Conservation (phyloP, 78 protist species). For the Tieghemostelium lacteum region DNA sequence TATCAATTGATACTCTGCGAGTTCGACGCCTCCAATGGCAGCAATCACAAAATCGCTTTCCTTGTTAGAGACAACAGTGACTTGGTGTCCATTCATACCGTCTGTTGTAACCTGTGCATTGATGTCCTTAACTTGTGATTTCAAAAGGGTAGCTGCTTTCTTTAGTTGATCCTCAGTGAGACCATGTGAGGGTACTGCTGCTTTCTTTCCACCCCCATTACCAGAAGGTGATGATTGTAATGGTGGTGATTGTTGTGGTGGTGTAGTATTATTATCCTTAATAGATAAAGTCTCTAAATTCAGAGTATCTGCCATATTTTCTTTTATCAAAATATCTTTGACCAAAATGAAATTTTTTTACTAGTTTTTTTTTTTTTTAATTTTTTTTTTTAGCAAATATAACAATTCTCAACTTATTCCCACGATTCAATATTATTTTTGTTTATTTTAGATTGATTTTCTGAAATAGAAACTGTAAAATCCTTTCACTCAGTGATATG, state of each 20-base stretch:
- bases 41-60: conserved; percentile 35
- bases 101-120: background rate
- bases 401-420: no score
- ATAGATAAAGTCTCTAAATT: no score
- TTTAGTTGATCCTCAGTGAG: conserved; percentile 12
- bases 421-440: no score
- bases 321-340: no score
- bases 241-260: background rate
- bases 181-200: background rate
- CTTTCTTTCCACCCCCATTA: background rate
- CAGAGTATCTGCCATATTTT: no score
- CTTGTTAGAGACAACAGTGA: background rate
- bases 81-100: background rate
- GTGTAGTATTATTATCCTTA: no score
- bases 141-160: background rate
- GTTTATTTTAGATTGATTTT: no score
- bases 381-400: no score
- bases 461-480: no score
- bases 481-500: no score
- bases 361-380: no score
- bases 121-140: background rate
- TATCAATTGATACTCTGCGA: conserved; percentile 23
- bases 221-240: background rate
- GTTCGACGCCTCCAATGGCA: conserved; percentile 12
- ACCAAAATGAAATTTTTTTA: no score